Conservation (phyloP, 2,329 filamentous ascomycete species). For the Fusarium camptoceras region DNA sequence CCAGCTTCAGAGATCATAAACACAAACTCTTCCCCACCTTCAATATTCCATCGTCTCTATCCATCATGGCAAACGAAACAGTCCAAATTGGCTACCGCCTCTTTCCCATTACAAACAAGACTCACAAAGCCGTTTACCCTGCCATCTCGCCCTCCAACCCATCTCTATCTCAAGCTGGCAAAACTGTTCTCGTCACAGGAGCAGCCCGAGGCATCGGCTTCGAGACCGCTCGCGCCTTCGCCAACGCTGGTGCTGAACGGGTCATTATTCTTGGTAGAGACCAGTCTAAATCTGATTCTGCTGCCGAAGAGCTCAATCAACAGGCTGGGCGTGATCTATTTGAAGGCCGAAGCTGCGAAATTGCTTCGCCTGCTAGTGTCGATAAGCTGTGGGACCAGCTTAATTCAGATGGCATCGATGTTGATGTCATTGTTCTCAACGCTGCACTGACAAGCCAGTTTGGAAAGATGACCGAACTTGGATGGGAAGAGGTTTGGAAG, state of each 20-base stretch:
- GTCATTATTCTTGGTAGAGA: not conserved
- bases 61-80: not conserved
- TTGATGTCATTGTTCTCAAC: conserved; percentile 1
- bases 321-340: not conserved
- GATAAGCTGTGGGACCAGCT: not conserved
- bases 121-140: not conserved
- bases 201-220: not conserved
- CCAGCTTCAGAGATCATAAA: too few relatives aligned
- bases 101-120: not conserved
- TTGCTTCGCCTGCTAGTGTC: not conserved
- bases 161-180: not conserved
- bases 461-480: not conserved
- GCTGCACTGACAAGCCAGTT: not conserved
- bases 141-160: not conserved
- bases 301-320: not conserved
- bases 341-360: not conserved
- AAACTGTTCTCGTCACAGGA: not conserved
- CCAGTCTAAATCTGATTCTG: not conserved
- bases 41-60: not conserved
- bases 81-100: not conserved
- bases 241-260: not conserved
- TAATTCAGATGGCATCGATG: not conserved
- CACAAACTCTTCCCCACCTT: not conserved
- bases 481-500: conserved; percentile 5
- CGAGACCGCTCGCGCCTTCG: not conserved